Conservation (phyloP, 1,139 yeast species). For the Pichia cactophila region DNA sequence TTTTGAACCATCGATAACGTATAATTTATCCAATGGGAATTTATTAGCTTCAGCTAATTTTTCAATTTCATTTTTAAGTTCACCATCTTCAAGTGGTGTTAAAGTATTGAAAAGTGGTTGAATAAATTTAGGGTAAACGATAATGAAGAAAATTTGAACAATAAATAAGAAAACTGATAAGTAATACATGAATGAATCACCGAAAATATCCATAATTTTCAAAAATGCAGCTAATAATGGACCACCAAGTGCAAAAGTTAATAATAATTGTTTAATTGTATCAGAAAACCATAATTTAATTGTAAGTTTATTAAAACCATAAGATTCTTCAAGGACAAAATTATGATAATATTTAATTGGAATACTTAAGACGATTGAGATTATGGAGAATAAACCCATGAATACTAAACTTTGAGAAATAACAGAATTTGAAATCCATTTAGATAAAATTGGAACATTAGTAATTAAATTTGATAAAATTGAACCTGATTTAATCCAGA, state of each 20-base stretch:
- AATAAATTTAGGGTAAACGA: constrained; percentile 70
- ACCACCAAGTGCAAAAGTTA: constrained; percentile 55
- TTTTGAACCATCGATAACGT: constrained; percentile 89
- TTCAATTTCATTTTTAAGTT: constrained; percentile 75
- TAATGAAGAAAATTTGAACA: constrained; percentile 64
- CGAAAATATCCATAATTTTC: constrained; percentile 73
- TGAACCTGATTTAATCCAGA: constrained; percentile 49
- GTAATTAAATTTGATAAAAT: constrained; percentile 18
- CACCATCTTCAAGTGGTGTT: constrained; percentile 86
- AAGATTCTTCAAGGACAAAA: constrained; percentile 86
- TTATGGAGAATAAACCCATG: constrained; percentile 40
- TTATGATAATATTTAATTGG: constrained; percentile 72
- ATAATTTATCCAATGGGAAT: constrained; percentile 80
- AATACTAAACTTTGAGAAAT: constrained; percentile 30
- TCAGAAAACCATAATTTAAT: constrained; percentile 64
- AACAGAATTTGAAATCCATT: constrained; percentile 12
- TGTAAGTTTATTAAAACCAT: constrained; percentile 87
- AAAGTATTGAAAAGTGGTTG: constrained; percentile 90
- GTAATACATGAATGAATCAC: constrained; percentile 73
- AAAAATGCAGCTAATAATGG: constrained; percentile 71
- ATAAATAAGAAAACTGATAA: constrained; percentile 63
- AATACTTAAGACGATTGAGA: constrained; percentile 46
- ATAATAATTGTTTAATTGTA: constrained; percentile 48
- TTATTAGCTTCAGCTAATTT: constrained; percentile 62
- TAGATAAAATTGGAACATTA: constrained; percentile 5